Base-by-base conservation (phyloP, 129 eudicot genomes). In the Tanacetum coccineum region DNA sequence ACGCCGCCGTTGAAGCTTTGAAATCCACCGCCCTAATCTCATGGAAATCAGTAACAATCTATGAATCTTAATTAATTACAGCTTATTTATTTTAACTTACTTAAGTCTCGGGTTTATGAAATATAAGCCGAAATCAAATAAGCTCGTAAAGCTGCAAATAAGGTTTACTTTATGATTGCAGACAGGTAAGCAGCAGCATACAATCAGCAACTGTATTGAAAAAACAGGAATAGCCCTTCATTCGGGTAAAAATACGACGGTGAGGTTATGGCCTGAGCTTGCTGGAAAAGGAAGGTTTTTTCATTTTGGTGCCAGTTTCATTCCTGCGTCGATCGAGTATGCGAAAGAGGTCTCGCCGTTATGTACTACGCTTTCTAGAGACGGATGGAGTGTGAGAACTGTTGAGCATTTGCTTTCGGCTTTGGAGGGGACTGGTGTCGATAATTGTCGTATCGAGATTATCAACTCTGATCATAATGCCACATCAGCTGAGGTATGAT, bases 351-450 rank as follows among this genome's bases (percentile, higher is more conserved):
- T 36, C 10, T 78, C 91, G 39, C 95, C 87, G 25, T 89, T 93
- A 2, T 93, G 96, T 68, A 93, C 98, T 12, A 81, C 87, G 15
- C 87, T 93, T 39, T 66, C 73, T 59, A 80, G 76, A 50, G 86
- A 79, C 45, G 91, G 91, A 18, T 62, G 72, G 64, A 66, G 54
- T 51, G 79, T 93, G 64, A 75, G 78, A 18, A 93, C 98, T 3
- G 87, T 88, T 6, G 98, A 93, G 79, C 98, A 93, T 36, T 77
- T 93, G 92, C 87, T 93, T 44, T 93, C 98, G 9, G 96, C 98
- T 36, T 81, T 93, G 64, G 98, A 93, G 64, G 98, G 83, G 9
- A 66, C 75, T 5, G 92, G 95, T 9, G 98, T 88, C 8, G 98
- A 93, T 72, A 93, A 88, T 71, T 93, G 95, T 59, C 77, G 87